Evolutionary conservation across 441 rosid genomes (phyloP), one percentile per base, ranked within the genome.

Genomic region (Syzygium malaccense): DNA sequence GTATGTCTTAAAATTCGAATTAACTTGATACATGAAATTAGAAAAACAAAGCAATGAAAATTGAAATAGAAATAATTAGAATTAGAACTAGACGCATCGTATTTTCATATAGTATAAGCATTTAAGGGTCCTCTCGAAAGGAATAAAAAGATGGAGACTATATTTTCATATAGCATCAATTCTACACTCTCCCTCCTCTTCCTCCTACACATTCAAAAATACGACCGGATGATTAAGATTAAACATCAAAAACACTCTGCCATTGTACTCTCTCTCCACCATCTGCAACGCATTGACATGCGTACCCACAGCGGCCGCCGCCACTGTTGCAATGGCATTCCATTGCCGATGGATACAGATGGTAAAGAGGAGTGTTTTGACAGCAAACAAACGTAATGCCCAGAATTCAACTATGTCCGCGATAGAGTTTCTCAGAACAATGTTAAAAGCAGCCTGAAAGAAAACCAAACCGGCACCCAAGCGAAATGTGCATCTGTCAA

Each of bases 1-100:
- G 32, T 3, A 28, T 60, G 66, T 60, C 15, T 60, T 7, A 14
- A 62, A 62, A 7, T 62, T 14, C n/a, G 19, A 62, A 0, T 62
- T n/a, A 0, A 62, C 0, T 2, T n/a, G 68, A 7, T 17, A n/a
- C 2, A 2, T 62, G 9, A n/a, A 30, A 30, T 7, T 64, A 8
- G 41, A 64, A 64, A 30, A 17, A 30, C 41, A 30, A 19, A 64
- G 23, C 5, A 1, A 62, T 62, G 19, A 62, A 62, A 6, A 71
- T 4, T n/a, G 37, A 64, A 30, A 30, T 7, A 62, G 17, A 32
- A 56, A 6, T 7, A 20, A 20, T 8, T 56, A 56, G 26, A 56
- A 3, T 20, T 56, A 56, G 26, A 56, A 56, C 10, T 20, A 56
- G 58, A 7, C 26, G 12, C 26, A 3, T 55, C 11, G 4, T 20